These are phyloP conservation scores for Kodamaea fungicola DNA, from an alignment of 1,139 yeast species.

Conservation along the genomic window DNA sequence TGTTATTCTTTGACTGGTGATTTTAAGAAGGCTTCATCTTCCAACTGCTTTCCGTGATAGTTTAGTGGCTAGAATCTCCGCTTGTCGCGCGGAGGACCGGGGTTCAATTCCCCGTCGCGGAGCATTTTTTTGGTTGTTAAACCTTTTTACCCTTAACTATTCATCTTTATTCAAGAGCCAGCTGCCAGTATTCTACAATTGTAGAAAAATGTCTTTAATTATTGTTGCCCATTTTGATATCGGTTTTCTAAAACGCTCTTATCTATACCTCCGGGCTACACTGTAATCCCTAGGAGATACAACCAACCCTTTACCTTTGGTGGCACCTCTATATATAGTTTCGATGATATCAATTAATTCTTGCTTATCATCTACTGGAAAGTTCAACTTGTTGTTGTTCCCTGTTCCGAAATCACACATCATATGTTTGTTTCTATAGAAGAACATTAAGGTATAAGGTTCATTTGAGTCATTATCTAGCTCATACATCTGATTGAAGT, in stretches of 20 bases:
- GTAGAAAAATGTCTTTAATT: neutral
- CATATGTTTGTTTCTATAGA: constrained; percentile 92
- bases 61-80: constrained; percentile 1
- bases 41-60: neutral
- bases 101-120: constrained; percentile 70
- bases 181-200: neutral
- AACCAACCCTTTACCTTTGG: constrained; percentile 89
- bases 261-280: constrained; percentile 10
- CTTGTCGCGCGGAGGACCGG: constrained; percentile 19
- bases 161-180: neutral
- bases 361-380: constrained; percentile 72
- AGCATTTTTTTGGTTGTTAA: constrained; percentile 18
- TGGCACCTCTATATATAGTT: constrained; percentile 85
- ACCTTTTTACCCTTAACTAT: neutral
- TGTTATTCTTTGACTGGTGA: too few species aligned
- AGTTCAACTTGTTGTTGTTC: constrained; percentile 89
- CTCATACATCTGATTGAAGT: constrained; percentile 90
- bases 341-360: constrained; percentile 90
- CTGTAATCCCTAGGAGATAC: constrained; percentile 73
- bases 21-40: neutral
- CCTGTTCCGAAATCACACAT: constrained; percentile 99
- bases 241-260: neutral
- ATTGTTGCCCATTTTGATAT: neutral
- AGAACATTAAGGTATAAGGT: constrained; percentile 90
- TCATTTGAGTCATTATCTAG: constrained; percentile 51